Evolutionary conservation across 352 stramenopile species (phyloP), one percentile per base, ranked within the genome.

Genomic region (Pythium plurisporium): DNA sequence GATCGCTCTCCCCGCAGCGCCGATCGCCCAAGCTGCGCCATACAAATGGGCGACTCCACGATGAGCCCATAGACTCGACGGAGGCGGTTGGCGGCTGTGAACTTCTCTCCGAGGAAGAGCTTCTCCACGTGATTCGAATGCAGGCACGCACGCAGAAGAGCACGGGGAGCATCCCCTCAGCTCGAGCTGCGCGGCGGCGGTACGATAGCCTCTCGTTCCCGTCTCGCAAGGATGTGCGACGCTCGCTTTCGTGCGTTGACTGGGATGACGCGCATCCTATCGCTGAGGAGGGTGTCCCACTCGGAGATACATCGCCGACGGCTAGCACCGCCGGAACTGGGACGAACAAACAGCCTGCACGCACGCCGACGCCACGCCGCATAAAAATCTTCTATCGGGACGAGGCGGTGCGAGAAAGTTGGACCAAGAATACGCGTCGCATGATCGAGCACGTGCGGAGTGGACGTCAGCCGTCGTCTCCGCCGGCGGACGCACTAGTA

Each of bases 381-480:
- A 48, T 75, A 23, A 69, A 55, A 55, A 71, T 71, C 47, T 67
- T 57, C 36, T 68, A 69, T 19, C 63, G 67, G 3, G 59, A 72
- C 38, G 59, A 72, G 34, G 52, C 47, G 14, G 27, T 75, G 23
- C 67, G 64, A 5, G 50, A 67, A 38, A 55, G 52, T 27, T 65
- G 55, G 15, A 49, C 63, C 2, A 51, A 65, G 51, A 75, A 72
- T 40, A 70, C 67, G 23, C 55, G 67, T 1, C 55, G 59, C 26
- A 65, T 75, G 51, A 62, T 75, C 42, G 55, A 64, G 17, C 55
- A 56, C 12, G 59, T 64, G 10, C 48, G 51, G 15, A 42, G 17
- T 5, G 17, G 33, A 17, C 40, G 38, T 29, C 29, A 25, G 15
- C 11, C 41, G 3, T 27, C 48, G 25, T 22, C 9, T 22, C 8